phyloP scores from a whole-genome alignment of 1,139 yeast genomes.

The Pichia norvegensis region DNA sequence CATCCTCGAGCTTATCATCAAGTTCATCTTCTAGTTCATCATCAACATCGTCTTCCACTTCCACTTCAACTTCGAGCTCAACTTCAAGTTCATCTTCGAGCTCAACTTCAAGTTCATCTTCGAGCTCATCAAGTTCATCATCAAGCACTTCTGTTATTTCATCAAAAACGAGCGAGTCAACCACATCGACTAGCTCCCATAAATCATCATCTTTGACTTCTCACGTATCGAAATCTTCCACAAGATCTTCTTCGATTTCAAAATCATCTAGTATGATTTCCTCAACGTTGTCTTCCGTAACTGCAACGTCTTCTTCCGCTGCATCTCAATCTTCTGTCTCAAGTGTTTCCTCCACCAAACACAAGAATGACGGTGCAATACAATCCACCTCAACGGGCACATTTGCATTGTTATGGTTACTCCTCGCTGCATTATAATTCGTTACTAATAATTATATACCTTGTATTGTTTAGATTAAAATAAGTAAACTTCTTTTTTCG shows the following conservation, averaged over 20 bases:
- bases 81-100: neutral
- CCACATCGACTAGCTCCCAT: no score
- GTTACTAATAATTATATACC: neutral
- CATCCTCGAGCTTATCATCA: neutral
- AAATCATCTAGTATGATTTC: neutral
- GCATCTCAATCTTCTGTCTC: neutral
- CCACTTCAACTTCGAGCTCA: neutral
- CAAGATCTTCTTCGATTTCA: neutral
- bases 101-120: neutral
- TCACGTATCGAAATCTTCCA: neutral
- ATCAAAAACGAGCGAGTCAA: neutral
- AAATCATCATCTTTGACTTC: neutral
- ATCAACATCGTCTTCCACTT: slow-evolving; percentile 1
- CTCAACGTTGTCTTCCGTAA: neutral
- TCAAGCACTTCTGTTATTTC: neutral
- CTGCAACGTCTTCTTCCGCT: neutral
- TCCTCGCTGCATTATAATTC: neutral
- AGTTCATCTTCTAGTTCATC: no score
- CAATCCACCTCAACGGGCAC: neutral
- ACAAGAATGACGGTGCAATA: slow-evolving; percentile 9
- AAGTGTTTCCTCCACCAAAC: slow-evolving; percentile 2
- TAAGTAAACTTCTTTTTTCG: no score
- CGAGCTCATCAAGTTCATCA: neutral
- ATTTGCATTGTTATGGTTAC: neutral
- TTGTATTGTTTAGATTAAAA: neutral